Percentiles rank a stretch among this genome's conserved stretches.
These are phyloP conservation scores for Xylariaceae sp. DNA, from an alignment of 2,329 filamentous ascomycete genomes.

Conservation along the genomic window DNA sequence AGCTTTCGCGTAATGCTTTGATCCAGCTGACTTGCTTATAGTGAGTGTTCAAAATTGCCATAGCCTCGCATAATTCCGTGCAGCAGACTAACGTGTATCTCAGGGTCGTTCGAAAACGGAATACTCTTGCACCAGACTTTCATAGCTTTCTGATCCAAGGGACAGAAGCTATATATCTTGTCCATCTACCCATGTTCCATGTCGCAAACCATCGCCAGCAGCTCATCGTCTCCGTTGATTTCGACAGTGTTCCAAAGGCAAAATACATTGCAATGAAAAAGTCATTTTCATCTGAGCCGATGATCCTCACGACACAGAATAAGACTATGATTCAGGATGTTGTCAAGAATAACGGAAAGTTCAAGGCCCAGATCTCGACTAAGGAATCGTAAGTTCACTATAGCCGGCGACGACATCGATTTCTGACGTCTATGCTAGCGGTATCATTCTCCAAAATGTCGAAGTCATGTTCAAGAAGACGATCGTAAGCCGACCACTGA, in stretches of 20 bases:
- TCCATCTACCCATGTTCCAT: conserved; percentile 38
- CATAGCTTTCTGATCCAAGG: conserved; percentile 39
- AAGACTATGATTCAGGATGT: conserved; percentile 23
- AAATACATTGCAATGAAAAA: conserved; percentile 26
- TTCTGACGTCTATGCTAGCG: conserved; percentile 5
- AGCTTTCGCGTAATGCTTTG: background rate
- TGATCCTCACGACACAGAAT: conserved; percentile 26
- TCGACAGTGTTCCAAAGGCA: conserved; percentile 17
- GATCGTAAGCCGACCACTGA: conserved; percentile 35
- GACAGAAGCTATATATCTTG: conserved; percentile 30
- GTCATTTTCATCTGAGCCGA: conserved; percentile 24
- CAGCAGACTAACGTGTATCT: no score
- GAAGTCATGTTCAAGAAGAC: conserved; percentile 20
- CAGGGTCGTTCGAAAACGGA: conserved; percentile 34
- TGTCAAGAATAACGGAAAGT: conserved; percentile 19
- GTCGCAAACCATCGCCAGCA: conserved; percentile 39
- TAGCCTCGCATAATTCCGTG: conserved; percentile 8
- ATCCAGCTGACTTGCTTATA: no score
- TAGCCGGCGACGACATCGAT: background rate
- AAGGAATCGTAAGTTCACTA: conserved; percentile 25
- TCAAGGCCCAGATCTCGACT: conserved; percentile 29
- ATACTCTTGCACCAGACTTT: conserved; percentile 30
- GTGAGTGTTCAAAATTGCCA: background rate
- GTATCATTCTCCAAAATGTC: conserved; percentile 24
- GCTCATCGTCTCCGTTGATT: conserved; percentile 31